These are phyloP conservation scores for Micractinium conductrix DNA, from an alignment of 139 green algal species.

Conservation along the genomic window DNA sequence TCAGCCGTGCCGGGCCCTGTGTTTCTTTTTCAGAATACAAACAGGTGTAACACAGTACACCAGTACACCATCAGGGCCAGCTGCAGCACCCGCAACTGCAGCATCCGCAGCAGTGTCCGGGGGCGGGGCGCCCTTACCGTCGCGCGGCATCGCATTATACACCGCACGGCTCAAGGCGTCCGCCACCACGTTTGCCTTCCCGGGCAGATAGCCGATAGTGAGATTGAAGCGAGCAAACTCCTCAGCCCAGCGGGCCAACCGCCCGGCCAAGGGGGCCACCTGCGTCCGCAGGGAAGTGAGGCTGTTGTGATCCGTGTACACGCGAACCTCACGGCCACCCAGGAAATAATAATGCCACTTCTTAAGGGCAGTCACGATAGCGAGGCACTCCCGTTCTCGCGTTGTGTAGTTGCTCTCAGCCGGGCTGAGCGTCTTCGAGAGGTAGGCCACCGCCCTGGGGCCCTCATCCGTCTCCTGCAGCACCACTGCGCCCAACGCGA, in stretches of 20 bases:
- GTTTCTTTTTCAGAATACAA: too few species aligned
- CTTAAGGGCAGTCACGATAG: constrained; percentile 37
- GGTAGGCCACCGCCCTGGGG: constrained; percentile 50
- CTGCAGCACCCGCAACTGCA: too few species aligned
- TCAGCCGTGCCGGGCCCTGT: too few species aligned
- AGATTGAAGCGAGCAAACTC: constrained; percentile 37
- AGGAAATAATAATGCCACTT: constrained; percentile 60
- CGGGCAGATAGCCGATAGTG: constrained; percentile 43
- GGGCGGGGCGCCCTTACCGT: too few species aligned
- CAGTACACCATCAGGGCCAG: too few species aligned
- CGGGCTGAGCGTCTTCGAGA: constrained; percentile 33
- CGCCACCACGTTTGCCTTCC: constrained; percentile 51
- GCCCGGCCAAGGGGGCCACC: background rate
- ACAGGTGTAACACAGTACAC: too few species aligned
- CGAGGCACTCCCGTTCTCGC: constrained; percentile 59
- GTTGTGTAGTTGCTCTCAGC: constrained; percentile 57
- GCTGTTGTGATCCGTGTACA: constrained; percentile 55
- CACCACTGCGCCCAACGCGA: constrained; percentile 42
- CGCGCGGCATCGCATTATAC: too few species aligned
- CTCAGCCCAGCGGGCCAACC: constrained; percentile 42
- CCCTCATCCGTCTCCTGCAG: constrained; percentile 3
- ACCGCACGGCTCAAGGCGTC: constrained; percentile 49
- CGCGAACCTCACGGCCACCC: constrained; percentile 1
- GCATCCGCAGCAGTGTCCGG: too few species aligned
- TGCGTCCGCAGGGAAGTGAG: constrained; percentile 41